Evolutionary conservation across 139 green algal species (phyloP), one percentile per base, ranked within the genome.

Genomic region (Bryopsis sp.): DNA sequence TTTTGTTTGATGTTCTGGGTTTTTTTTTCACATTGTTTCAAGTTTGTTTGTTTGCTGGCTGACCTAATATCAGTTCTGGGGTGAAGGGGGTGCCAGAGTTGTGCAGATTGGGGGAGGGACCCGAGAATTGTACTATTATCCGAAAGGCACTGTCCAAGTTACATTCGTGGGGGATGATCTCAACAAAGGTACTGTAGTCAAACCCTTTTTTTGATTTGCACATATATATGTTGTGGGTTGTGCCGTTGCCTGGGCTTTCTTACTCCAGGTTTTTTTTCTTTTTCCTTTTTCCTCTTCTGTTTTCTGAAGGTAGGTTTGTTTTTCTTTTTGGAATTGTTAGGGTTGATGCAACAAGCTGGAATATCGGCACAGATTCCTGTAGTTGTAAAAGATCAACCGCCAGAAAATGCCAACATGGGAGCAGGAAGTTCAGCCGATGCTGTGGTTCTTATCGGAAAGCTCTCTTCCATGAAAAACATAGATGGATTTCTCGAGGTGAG

Each of bases 81-180:
- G 43, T 54, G 15, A 26, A 26, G 15, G 38, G 4, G 62, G 62
- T 58, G 33, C 62, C 37, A 58, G 37, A 34, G 62, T 69, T 19
- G 6, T 69, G 7, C 62, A 69, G 26, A 54, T 69, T 33, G 62
- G 62, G 22, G 62, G 62, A n/a, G 62, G 62, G 4, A 69, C 62
- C n/a, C 33, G 62, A 5, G 62, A 69, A 36, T 19, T 69, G 6
- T 69, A 58, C 62, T 69, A 69, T 35, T 69, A 69, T 54, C 62
- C 62, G 15, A 8, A 57, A 5, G 62, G 62, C 8, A 69, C 62
- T 3, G 28, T 69, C 15, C 62, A 69, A 54, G 39, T 69, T 8
- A 33, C 37, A n/a, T 11, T 69, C n/a, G 26, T 37, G 19, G 31
- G 43, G 22, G 39, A 35, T 11, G 39, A 35, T 8, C 7, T 15